Evolutionary conservation across 75 land plant species (phyloP).

Genomic region (Selaginella tamariscina): DNA sequence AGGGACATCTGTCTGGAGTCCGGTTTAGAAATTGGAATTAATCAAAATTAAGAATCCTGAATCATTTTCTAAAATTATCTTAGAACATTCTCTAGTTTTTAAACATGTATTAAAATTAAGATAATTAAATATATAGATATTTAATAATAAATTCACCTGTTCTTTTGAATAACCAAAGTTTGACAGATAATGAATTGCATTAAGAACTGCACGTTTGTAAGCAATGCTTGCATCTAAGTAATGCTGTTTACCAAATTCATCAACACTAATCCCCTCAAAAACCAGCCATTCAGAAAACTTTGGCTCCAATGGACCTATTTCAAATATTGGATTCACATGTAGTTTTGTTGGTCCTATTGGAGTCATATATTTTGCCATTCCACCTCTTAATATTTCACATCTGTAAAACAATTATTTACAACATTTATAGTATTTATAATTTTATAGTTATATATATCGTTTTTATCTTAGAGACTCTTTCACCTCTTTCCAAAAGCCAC

Average conservation of each 20-base stretch:
- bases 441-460: too few relatives aligned
- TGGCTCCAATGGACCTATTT: slow-evolving; percentile 85
- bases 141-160: slow-evolving; percentile 34
- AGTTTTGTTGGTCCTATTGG: slow-evolving; percentile 88
- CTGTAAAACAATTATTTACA: slow-evolving; percentile 23
- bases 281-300: slow-evolving; percentile 85
- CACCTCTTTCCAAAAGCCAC: neutral
- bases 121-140: neutral
- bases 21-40: neutral
- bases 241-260: slow-evolving; percentile 75
- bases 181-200: slow-evolving; percentile 76
- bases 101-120: neutral
- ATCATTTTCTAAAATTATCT: neutral
- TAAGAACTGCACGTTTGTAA: slow-evolving; percentile 80
- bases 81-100: neutral
- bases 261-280: slow-evolving; percentile 86
- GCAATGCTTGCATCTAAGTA: slow-evolving; percentile 84
- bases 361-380: slow-evolving; percentile 78
- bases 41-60: neutral
- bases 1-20: neutral
- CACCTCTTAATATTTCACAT: slow-evolving; percentile 72
- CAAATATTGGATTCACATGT: slow-evolving; percentile 87
- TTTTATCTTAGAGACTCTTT: too few relatives aligned
- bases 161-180: slow-evolving; percentile 81
- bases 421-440: neutral